A percentile compares a stretch with the other conserved stretches of the same genome.
Evolutionary conservation across 2,329 filamentous ascomycete species (phyloP).

Genomic region (Pseudopyrenochaeta lycopersici): DNA sequence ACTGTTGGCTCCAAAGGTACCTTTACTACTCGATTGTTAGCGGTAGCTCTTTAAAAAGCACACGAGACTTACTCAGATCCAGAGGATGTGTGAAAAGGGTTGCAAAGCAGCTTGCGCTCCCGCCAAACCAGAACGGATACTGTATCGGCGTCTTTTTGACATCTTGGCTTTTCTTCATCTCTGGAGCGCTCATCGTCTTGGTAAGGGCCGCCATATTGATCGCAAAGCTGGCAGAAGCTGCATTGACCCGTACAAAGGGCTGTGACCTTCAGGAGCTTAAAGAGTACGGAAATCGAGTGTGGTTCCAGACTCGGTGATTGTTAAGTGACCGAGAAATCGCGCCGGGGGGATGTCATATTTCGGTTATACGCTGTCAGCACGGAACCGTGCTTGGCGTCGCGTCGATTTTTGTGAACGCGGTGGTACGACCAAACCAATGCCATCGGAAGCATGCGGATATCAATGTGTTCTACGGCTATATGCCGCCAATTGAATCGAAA

Average conservation of each 20-base stretch:
- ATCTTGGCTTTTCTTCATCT: conserved; percentile 53
- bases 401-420: conserved; percentile 27
- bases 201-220: conserved; percentile 51
- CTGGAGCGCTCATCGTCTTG: conserved; percentile 41
- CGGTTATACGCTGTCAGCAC: conserved; percentile 21
- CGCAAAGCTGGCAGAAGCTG: conserved; percentile 18
- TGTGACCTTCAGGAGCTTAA: neutral
- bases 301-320: conserved; percentile 25
- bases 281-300: neutral
- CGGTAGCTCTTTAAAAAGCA: conserved; percentile 1
- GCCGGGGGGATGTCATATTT: conserved; percentile 35
- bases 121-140: conserved; percentile 84
- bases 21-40: conserved; percentile 54
- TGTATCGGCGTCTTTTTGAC: conserved; percentile 52
- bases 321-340: conserved; percentile 31
- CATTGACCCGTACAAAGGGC: conserved; percentile 15
- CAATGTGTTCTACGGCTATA: conserved; percentile 22
- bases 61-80: conserved; percentile 75
- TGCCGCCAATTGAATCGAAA: conserved; percentile 30
- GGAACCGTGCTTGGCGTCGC: conserved; percentile 36
- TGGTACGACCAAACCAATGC: conserved; percentile 14
- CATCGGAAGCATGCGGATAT: conserved; percentile 35
- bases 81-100: conserved; percentile 92
- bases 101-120: conserved; percentile 90
- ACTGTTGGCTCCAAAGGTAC: conserved; percentile 36